Evolutionary conservation across 2,329 filamentous ascomycete genomes (phyloP), one percentile per base, ranked within the genome.

Genomic region (Diplocarpon mali): DNA sequence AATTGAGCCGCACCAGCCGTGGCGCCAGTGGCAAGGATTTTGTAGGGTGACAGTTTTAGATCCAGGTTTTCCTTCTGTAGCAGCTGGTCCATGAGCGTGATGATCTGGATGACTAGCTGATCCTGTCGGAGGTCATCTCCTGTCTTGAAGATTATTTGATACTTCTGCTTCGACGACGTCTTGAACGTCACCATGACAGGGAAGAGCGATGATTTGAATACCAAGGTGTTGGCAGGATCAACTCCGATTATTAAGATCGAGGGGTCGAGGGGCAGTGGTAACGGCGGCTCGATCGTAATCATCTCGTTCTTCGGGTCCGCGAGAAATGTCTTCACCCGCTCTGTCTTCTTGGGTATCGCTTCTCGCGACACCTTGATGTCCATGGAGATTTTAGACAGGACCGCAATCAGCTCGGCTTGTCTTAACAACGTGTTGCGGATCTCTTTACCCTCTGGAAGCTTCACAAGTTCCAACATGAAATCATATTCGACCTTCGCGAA

Each of bases 41-140:
- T 90, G 68, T 98, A 98, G 0, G 92, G 92, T 0, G 90, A 90
- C 1, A 98, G 73, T 60, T 93, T 95, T 36, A 98, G 73, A 60
- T 98, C 92, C 9, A 98, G 71, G 50, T 98, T 96, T 61, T 98
- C 92, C 60, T 96, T 95, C 48, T 86, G 85, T 4, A 98, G 73
- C 1, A 98, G 76, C 47, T 90, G 85, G 58, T 98, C 92, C 92
- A 98, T 98, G 13, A 98, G 74, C 0, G 87, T 94, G 62, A 98
- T 95, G 59, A 96, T 96, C 59, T 86, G 92, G 44, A 98, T 93
- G 30, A 98, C 90, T 2, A 98, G 76, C 61, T 98, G 92, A 60
- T 98, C 92, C 65, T 98, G 92, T 12, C 92, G 84, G 41, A 98
- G 71, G 61, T 98, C 92, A 61, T 98, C 92, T 30, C 92, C 92